These are phyloP conservation scores for Penicillium aurantiogriseum DNA, from an alignment of 2,329 filamentous ascomycete species.

Conservation along the genomic window DNA sequence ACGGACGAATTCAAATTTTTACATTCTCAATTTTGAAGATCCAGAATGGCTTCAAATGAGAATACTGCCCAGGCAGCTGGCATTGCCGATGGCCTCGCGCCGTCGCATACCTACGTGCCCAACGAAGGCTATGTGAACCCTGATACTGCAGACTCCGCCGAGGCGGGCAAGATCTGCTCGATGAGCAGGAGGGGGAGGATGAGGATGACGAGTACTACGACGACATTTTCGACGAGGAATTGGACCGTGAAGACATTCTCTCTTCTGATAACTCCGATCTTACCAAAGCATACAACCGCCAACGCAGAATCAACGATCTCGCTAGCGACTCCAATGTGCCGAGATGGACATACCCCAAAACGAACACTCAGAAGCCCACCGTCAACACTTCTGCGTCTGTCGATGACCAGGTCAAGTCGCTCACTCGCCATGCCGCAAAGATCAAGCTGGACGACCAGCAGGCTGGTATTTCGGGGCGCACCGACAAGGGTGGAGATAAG, in stretches of 20 bases:
- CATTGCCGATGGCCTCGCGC: slow-evolving; percentile 46
- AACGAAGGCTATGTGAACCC: slow-evolving; percentile 50
- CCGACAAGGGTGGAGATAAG: slow-evolving; percentile 62
- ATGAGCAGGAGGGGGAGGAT: slow-evolving; percentile 46
- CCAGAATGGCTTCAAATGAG: slow-evolving; percentile 29
- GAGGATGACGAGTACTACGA: slow-evolving; percentile 63
- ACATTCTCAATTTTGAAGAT: slow-evolving; percentile 11
- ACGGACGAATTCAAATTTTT: slow-evolving; percentile 1
- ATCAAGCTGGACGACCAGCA: slow-evolving; percentile 70
- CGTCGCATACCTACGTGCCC: slow-evolving; percentile 50
- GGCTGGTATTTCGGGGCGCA: slow-evolving; percentile 52
- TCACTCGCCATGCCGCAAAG: slow-evolving; percentile 81
- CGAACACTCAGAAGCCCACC: slow-evolving; percentile 74
- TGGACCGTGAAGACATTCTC: slow-evolving; percentile 56
- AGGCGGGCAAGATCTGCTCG: slow-evolving; percentile 33
- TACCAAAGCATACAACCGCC: slow-evolving; percentile 85
- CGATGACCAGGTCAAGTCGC: slow-evolving; percentile 82
- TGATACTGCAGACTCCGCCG: slow-evolving; percentile 34
- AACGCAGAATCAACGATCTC: slow-evolving; percentile 64
- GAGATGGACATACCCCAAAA: slow-evolving; percentile 61
- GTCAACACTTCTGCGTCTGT: slow-evolving; percentile 77
- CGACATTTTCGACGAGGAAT: slow-evolving; percentile 55
- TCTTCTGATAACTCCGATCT: slow-evolving; percentile 64
- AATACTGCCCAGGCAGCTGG: slow-evolving; percentile 21
- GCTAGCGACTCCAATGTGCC: slow-evolving; percentile 49